These are phyloP conservation scores for Exutisphaerella laricina DNA, from an alignment of 2,329 filamentous ascomycete genomes.

Conservation along the genomic window DNA sequence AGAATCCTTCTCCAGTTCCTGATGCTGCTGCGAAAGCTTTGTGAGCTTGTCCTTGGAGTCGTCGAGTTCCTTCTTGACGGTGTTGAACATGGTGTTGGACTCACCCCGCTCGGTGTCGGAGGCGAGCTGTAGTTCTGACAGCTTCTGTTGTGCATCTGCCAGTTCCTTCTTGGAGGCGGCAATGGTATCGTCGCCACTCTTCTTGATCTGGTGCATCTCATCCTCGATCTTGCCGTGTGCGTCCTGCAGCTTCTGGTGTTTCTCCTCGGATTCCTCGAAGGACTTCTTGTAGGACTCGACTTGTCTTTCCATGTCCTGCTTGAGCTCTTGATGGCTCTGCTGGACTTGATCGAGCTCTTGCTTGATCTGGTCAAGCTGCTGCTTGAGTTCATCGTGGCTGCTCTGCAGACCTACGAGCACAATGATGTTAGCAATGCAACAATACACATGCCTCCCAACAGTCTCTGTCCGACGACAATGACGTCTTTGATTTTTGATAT, in stretches of 20 bases:
- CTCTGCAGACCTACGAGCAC: constrained; percentile 12
- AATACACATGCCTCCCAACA: too few species aligned
- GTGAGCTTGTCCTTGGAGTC: constrained; percentile 16
- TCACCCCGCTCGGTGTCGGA: constrained; percentile 10
- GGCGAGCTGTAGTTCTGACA: constrained; percentile 10
- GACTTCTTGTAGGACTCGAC: constrained; percentile 12
- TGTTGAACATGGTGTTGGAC: constrained; percentile 9
- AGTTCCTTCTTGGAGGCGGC: constrained; percentile 15
- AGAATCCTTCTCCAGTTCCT: constrained; percentile 17
- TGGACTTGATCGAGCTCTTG: constrained; percentile 11
- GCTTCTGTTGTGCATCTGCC: constrained; percentile 15
- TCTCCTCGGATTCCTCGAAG: constrained; percentile 4
- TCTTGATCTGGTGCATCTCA: constrained; percentile 13
- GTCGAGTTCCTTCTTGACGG: constrained; percentile 14
- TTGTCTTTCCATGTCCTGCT: constrained; percentile 11
- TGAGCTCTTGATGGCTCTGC: constrained; percentile 11
- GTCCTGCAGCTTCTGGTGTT: constrained; percentile 11
- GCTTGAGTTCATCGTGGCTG: constrained; percentile 9
- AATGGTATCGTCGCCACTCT: constrained; percentile 7
- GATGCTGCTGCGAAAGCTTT: constrained; percentile 14
- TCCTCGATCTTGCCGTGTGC: constrained; percentile 11
- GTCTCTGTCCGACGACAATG: too few species aligned
- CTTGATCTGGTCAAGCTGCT: constrained; percentile 12
- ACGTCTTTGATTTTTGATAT: too few species aligned
- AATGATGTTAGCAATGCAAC: too few species aligned